phyloP scores from a whole-genome alignment of 1,284 basidiomycete species.

The Sporisorium iseilematis-ciliati region DNA sequence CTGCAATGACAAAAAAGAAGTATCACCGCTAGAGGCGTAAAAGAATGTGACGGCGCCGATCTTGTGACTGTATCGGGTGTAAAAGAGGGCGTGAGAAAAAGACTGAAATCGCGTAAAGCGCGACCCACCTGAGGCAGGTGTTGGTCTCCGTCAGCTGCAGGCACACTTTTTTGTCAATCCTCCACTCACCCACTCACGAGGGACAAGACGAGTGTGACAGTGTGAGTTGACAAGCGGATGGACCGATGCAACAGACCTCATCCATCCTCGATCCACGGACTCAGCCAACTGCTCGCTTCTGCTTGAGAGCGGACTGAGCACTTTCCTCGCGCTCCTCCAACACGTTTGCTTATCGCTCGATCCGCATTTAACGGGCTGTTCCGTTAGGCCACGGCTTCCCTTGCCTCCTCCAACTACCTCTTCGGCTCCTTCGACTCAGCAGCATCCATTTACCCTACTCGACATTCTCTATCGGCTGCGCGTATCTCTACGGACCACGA shows the following conservation, averaged over 20 bases:
- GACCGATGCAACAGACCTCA: conserved; percentile 1
- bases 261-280: conserved; percentile 2
- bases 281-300: background rate
- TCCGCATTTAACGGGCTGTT: background rate
- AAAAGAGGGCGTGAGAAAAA: background rate
- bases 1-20: background rate
- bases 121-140: conserved; percentile 14
- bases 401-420: background rate
- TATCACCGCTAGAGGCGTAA: background rate
- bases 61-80: background rate
- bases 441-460: background rate
- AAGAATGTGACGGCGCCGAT: background rate
- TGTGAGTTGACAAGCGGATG: background rate
- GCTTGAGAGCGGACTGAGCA: background rate
- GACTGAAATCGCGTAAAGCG: conserved; percentile 14
- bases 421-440: background rate
- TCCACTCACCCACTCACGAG: conserved; percentile 20
- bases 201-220: too few species aligned
- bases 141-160: conserved; percentile 4
- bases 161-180: conserved; percentile 4
- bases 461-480: background rate
- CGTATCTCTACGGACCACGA: background rate
- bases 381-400: background rate
- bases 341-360: background rate
- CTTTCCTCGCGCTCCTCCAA: background rate